A percentile compares a stretch with the other conserved stretches of the same genome.
Conservation (phyloP, 495 filamentous ascomycete species). For the Chaetomium cochliodes region DNA sequence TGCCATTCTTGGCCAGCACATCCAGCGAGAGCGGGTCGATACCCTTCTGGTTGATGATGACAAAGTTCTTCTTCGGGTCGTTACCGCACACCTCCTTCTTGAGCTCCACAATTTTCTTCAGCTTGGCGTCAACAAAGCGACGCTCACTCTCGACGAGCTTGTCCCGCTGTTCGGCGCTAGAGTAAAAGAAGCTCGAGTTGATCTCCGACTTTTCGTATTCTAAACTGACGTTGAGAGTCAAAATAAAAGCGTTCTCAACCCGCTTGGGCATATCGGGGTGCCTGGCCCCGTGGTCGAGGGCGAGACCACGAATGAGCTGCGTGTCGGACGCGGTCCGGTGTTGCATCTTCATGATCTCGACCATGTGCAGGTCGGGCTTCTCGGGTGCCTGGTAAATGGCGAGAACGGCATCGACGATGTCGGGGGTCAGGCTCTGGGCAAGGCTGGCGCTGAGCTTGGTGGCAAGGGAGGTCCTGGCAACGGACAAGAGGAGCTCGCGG, state of each 20-base stretch:
- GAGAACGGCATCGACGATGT: constrained; percentile 93
- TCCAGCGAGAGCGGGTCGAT: constrained; percentile 96
- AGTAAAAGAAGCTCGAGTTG: constrained; percentile 99
- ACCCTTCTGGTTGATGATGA: constrained; percentile 98
- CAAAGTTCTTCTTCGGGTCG: constrained; percentile 92
- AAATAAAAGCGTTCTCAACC: constrained; percentile 90
- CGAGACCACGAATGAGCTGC: constrained; percentile 88
- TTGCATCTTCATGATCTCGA: constrained; percentile 99
- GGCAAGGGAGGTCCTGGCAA: constrained; percentile 89
- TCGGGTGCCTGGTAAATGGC: constrained; percentile 85
- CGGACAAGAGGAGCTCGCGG: constrained; percentile 87
- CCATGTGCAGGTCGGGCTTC: constrained; percentile 97
- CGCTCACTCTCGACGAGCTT: constrained; percentile 98
- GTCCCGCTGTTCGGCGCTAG: constrained; percentile 90
- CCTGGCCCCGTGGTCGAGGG: constrained; percentile 90
- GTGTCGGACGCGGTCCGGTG: constrained; percentile 95
- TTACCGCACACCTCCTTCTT: constrained; percentile 97
- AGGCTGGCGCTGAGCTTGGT: constrained; percentile 89
- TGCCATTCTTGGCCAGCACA: constrained; percentile 95
- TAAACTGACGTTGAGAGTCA: constrained; percentile 92
- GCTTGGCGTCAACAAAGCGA: constrained; percentile 91
- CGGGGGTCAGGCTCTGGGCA: constrained; percentile 85
- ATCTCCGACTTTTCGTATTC: constrained; percentile 99
- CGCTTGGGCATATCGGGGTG: constrained; percentile 98
- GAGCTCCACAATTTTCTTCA: constrained; percentile 95